Base-by-base conservation (phyloP, 1,284 basidiomycete genomes). In the Trichosporon asahii region DNA sequence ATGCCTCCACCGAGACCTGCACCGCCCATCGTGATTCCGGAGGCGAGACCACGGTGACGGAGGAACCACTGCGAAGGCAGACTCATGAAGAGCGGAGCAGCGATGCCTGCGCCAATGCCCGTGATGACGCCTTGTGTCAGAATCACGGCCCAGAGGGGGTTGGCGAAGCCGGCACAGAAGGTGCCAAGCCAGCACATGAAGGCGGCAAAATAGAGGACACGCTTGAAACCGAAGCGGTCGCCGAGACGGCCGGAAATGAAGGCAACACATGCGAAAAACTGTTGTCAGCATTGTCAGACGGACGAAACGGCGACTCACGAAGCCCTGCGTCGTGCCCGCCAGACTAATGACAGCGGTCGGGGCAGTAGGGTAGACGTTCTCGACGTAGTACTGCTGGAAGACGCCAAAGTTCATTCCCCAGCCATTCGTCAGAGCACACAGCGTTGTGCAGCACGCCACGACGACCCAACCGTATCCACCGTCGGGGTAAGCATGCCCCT, bases 391-490 rank as follows among this genome's bases (percentile, higher is more conserved):
- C 74, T 78, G 66, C 68, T 78, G 78, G 65, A 76, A 79, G 2
- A 77, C 77, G 61, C 78, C 77, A 27, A 73, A 80, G 64, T 68
- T 75, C 76, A 79, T 77, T 23, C 76, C 76, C 72, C 75, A 78
- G 1, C 78, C 74, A 46, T 61, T 75, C 0, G 76, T 76, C 18
- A 70, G 68, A 29, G 71, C 78, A 0, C 76, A 75, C 15, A 79
- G 40, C 4, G 74, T 74, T 40, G 72, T 71, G 72, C 79, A 80
- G 64, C 76, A 76, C 2, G 66, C 61, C 11, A 80, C 67, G 0
- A 80, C 78, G 9, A 80, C 76, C 79, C 79, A 80, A 8, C 79
- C 79, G 63, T 80, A 79, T 3, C 79, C 79, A 15, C 84, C 84
- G 70, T 85, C 83, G 4, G 80, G 83, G 29, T 79, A 79, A 9